Conservation (phyloP, 768 basidiomycete species). For the Calocybe cyanea region DNA sequence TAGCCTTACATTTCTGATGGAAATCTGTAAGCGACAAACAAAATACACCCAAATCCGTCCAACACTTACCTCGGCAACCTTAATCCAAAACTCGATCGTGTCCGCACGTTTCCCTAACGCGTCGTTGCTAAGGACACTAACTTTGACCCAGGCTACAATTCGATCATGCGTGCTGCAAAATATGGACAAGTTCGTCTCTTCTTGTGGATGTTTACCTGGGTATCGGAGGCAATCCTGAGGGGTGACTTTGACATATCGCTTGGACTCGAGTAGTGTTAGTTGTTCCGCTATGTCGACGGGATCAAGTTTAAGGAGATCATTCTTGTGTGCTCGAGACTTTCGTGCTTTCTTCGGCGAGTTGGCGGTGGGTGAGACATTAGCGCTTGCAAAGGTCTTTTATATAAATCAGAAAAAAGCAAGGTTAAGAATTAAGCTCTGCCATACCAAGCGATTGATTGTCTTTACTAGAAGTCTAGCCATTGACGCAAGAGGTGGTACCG, state of each 20-base stretch:
- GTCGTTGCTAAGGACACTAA: conserved; percentile 52
- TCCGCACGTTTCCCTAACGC: conserved; percentile 51
- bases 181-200: conserved; percentile 39
- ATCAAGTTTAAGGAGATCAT: conserved; percentile 64
- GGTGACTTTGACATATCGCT: conserved; percentile 64
- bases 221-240: conserved; percentile 74
- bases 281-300: conserved; percentile 75
- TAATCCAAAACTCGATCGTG: conserved; percentile 70
- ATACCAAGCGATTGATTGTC: conserved; percentile 53
- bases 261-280: conserved; percentile 70
- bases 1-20: conserved; percentile 62
- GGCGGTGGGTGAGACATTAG: conserved; percentile 21
- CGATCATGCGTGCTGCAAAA: conserved; percentile 63
- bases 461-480: conserved; percentile 48
- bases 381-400: conserved; percentile 38
- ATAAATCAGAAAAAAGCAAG: conserved; percentile 7
- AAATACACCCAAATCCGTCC: not conserved
- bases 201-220: conserved; percentile 35
- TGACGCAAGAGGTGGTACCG: conserved; percentile 35
- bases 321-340: conserved; percentile 48
- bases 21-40: no score
- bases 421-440: conserved; percentile 15
- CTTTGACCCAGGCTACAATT: conserved; percentile 64
- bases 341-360: conserved; percentile 33
- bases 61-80: conserved; percentile 61